Evolutionary conservation across 192 early-diverging fungal species (phyloP).

Genomic region (Entrophospora sp.): DNA sequence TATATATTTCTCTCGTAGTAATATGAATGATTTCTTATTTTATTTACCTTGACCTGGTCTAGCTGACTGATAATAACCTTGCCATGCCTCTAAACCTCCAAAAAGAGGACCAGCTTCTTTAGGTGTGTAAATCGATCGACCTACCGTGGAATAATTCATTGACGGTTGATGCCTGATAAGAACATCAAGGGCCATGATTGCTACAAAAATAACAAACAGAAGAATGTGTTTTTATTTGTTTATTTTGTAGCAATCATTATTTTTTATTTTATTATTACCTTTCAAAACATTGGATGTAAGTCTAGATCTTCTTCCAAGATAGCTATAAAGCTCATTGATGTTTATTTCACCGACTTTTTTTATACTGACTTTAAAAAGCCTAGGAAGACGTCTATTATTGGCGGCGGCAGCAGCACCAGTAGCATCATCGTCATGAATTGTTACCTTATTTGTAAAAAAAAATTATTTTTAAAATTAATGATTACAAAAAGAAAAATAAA

Average conservation of each 20-base stretch:
- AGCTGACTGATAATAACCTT: conserved; percentile 83
- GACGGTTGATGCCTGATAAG: conserved; percentile 73
- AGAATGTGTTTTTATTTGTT: background rate
- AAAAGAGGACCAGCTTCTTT: conserved; percentile 33
- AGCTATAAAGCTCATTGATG: conserved; percentile 48
- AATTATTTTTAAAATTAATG: background rate
- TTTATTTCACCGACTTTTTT: conserved; percentile 58
- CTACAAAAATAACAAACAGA: background rate
- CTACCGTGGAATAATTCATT: conserved; percentile 62
- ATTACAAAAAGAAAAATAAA: background rate
- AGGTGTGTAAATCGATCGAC: conserved; percentile 86
- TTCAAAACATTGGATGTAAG: conserved; percentile 31
- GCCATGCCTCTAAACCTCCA: conserved; percentile 84
- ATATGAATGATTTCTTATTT: too few species aligned
- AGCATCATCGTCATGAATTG: conserved; percentile 28
- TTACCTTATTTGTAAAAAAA: conserved; percentile 25
- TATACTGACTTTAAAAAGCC: conserved; percentile 55
- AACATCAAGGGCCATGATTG: conserved; percentile 65
- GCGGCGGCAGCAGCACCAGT: conserved; percentile 4
- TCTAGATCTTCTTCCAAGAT: conserved; percentile 37
- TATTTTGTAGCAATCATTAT: background rate
- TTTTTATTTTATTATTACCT: conserved; percentile 13
- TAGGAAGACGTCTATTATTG: conserved; percentile 30
- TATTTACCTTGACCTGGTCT: conserved; percentile 58
- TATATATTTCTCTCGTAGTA: too few species aligned